phyloP scores from a whole-genome alignment of 108 stramenopile genomes.

The Cyclotella kingstonii region DNA sequence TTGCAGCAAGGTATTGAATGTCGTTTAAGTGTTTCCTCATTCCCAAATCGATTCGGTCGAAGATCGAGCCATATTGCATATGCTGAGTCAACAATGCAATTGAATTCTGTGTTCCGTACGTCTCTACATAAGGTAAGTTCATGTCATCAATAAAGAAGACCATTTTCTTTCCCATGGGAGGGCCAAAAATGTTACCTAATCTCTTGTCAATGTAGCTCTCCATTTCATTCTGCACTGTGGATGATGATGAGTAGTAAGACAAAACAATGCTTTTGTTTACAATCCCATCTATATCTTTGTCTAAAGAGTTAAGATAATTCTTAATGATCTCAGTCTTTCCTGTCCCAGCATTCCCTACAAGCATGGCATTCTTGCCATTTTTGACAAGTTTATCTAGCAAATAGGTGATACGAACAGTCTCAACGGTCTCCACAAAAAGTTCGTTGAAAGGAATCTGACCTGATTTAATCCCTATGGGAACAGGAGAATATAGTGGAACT shows the following conservation, averaged over 20 bases:
- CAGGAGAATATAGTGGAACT: constrained; percentile 62
- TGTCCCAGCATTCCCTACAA: constrained; percentile 86
- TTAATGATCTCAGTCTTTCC: constrained; percentile 89
- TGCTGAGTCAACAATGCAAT: constrained; percentile 87
- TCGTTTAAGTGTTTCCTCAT: constrained; percentile 86
- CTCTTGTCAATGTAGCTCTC: constrained; percentile 89
- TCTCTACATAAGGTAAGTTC: constrained; percentile 92
- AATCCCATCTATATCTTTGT: constrained; percentile 78
- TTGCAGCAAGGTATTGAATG: constrained; percentile 85
- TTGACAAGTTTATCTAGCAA: constrained; percentile 75
- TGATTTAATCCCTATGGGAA: constrained; percentile 70
- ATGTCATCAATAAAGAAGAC: constrained; percentile 87
- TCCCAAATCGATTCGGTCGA: constrained; percentile 81
- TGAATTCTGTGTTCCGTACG: constrained; percentile 89
- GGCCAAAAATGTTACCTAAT: constrained; percentile 78
- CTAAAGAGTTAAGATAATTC: constrained; percentile 69
- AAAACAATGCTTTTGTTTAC: constrained; percentile 78
- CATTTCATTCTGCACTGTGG: constrained; percentile 69
- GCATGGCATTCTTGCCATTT: constrained; percentile 78
- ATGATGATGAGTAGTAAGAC: constrained; percentile 87
- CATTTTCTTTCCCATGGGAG: constrained; percentile 79
- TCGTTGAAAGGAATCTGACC: constrained; percentile 81
- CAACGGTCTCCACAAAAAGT: constrained; percentile 80
- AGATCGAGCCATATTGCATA: constrained; percentile 83
- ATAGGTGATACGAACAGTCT: constrained; percentile 79